A percentile compares a stretch with the other conserved stretches of the same genome.
These are phyloP conservation scores for Pontederia paniculata DNA, from an alignment of 176 grass and related monocot species.

Conservation along the genomic window DNA sequence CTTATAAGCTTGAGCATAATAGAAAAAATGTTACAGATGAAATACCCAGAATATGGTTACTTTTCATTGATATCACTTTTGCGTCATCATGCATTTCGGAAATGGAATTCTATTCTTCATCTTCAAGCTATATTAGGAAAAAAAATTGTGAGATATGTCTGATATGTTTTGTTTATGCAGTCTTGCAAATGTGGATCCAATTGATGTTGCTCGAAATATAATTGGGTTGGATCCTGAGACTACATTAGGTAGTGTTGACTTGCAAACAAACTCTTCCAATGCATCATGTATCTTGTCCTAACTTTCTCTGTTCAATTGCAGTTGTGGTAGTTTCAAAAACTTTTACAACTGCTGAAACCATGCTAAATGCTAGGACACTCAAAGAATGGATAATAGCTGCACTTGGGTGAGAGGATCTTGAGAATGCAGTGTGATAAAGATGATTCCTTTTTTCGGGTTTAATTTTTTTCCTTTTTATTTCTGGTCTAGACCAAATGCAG, in stretches of 20 bases:
- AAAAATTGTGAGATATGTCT: neutral
- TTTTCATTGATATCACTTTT: no score
- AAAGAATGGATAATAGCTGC: conserved; percentile 85
- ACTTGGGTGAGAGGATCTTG: conserved; percentile 50
- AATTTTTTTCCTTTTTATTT: conserved; percentile 15
- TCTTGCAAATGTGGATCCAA: conserved; percentile 97
- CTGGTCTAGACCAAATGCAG: conserved; percentile 52
- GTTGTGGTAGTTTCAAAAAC: conserved; percentile 98
- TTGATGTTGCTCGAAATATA: conserved; percentile 91
- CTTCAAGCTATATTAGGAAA: no score
- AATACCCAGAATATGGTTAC: no score
- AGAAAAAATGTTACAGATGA: no score
- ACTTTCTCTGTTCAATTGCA: conserved; percentile 15
- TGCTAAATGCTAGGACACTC: conserved; percentile 93
- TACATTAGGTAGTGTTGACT: conserved; percentile 53
- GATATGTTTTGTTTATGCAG: conserved; percentile 27
- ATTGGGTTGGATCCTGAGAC: conserved; percentile 91
- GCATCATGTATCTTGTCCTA: no score
- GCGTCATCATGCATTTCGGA: no score
- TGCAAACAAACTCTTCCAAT: neutral
- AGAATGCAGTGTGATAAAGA: conserved; percentile 22
- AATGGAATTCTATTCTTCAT: no score
- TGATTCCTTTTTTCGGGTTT: neutral
- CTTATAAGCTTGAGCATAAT: no score
- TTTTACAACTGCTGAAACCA: conserved; percentile 95